Evolutionary conservation across 2,329 filamentous ascomycete species (phyloP), one percentile per base, ranked within the genome.

Genomic region (Hymenotorrendiella dingleyae): DNA sequence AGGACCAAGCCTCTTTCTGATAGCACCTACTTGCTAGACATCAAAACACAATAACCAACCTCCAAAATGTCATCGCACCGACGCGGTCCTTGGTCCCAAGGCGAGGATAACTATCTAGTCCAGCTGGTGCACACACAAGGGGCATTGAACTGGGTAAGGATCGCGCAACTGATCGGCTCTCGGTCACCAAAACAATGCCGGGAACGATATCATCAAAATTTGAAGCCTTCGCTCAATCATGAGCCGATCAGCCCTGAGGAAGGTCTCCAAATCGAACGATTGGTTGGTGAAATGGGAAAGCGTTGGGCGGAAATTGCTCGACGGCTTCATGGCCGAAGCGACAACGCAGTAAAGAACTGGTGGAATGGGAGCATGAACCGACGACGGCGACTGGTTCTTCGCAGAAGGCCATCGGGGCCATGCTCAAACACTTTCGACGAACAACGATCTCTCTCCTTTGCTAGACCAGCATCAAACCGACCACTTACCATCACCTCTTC

Each of bases 291-390:
- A 55, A 80, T 87, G 69, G 89, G 89, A 49, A 91, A 89, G 69
- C 80, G 85, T 43, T 96, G 90, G 90, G 90, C 90, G 2, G 88
- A 96, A 61, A 96, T 96, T 59, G 87, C 90, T 33, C 77, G 90
- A 53, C 74, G 80, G 34, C 74, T 96, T 16, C 76, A 83, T 42
- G 88, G 88, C 52, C 83, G 90, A 59, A 94, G 89, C 64, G 90
- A 96, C 69, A 96, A 96, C 59, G 85, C 87, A 21, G 87, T 96
- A 50, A 96, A 96, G 77, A 96, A 96, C 65, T 96, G 89, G 88
- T 95, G 86, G 86, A 95, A 95, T 62, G 89, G 90, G 37, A 86
- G 84, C 62, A 85, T 90, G 74, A 95, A 95, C 68, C 80, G 89
- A 58, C 75, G 84, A 57, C 64, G 69, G 62, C 50, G 68, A 21